These are phyloP conservation scores for Ilex paraguariensis DNA, from an alignment of 305 asterid species.

Conservation along the genomic window DNA sequence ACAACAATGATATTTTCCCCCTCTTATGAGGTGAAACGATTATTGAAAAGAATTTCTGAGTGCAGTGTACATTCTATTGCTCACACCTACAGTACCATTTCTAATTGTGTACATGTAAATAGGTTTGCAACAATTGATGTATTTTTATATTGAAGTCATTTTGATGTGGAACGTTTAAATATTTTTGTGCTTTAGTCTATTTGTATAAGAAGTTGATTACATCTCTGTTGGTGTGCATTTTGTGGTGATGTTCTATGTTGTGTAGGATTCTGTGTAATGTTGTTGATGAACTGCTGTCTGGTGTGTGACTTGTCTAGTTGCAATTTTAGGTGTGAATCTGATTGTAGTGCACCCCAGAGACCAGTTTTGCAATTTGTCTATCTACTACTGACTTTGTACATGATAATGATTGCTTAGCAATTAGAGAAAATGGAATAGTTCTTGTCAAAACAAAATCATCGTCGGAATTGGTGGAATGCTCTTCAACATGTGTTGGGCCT, in stretches of 20 bases:
- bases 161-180: neutral
- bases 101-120: slow-evolving; percentile 34
- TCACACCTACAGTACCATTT: slow-evolving; percentile 9
- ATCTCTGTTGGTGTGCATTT: neutral
- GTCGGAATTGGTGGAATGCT: too few species aligned
- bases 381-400: too few species aligned
- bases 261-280: neutral
- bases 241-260: too few species aligned
- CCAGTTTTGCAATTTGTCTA: too few species aligned
- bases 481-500: too few species aligned
- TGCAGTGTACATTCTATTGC: slow-evolving; percentile 36
- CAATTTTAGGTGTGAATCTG: too few species aligned
- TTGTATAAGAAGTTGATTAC: neutral
- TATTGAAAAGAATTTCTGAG: neutral
- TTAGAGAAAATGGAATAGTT: too few species aligned
- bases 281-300: neutral
- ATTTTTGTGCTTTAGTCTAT: neutral
- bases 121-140: slow-evolving; percentile 9
- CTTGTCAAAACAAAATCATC: too few species aligned
- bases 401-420: too few species aligned
- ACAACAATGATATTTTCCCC: slow-evolving; percentile 40
- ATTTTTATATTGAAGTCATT: slow-evolving; percentile 1
- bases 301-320: neutral
- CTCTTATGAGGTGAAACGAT: slow-evolving; percentile 36
- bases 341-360: too few species aligned